A percentile compares a stretch with the other conserved stretches of the same genome.
These are phyloP conservation scores for Peniophora sp. DNA, from an alignment of 1,284 basidiomycete species.

Conservation along the genomic window DNA sequence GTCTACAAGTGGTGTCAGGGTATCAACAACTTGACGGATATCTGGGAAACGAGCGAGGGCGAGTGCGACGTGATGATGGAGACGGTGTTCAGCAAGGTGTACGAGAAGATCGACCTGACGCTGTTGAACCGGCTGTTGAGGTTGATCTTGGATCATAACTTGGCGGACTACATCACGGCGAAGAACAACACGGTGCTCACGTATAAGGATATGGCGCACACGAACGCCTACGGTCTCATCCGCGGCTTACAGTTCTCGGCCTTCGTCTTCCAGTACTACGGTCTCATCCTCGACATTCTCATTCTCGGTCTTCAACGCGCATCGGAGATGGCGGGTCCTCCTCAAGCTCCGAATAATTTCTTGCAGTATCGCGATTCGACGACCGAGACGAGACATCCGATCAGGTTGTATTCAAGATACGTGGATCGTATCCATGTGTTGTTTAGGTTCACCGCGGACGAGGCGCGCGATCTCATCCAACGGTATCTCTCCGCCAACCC, in stretches of 20 bases:
- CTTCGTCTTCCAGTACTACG: conserved; percentile 97
- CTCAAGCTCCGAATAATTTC: conserved; percentile 94
- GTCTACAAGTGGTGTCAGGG: conserved; percentile 98
- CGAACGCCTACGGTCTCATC: conserved; percentile 88
- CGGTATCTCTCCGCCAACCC: conserved; percentile 95
- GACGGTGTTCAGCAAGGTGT: conserved; percentile 91
- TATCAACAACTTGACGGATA: conserved; percentile 88
- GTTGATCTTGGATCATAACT: conserved; percentile 92
- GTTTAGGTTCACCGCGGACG: conserved; percentile 98
- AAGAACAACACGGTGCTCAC: conserved; percentile 95
- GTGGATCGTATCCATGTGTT: conserved; percentile 91
- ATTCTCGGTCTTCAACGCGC: conserved; percentile 92
- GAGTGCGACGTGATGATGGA: conserved; percentile 98
- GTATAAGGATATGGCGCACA: conserved; percentile 93
- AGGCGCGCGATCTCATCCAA: conserved; percentile 96
- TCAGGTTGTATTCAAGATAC: conserved; percentile 92
- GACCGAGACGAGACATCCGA: conserved; percentile 91
- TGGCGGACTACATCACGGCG: conserved; percentile 96
- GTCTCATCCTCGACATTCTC: conserved; percentile 84
- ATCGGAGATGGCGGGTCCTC: conserved; percentile 95
- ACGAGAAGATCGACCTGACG: conserved; percentile 96
- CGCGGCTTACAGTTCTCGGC: conserved; percentile 94
- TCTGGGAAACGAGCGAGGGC: conserved; percentile 96
- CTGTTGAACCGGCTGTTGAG: conserved; percentile 89
- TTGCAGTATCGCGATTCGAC: conserved; percentile 89